Evolutionary conservation across 805 yeast genomes (phyloP), one percentile per base, ranked within the genome.

Genomic region (Zygosaccharomyces bailii): DNA sequence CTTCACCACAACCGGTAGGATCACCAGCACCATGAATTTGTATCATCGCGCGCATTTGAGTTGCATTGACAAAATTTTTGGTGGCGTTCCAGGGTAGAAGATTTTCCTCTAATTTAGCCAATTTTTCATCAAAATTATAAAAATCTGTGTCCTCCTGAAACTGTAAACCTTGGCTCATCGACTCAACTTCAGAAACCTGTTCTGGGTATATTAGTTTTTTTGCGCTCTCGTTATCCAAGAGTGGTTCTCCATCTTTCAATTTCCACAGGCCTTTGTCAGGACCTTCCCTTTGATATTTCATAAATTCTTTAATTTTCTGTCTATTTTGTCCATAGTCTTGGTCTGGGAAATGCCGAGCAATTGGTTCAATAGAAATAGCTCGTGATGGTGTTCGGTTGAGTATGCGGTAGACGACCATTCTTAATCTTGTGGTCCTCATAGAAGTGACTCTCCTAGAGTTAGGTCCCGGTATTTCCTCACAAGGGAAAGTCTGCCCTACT

Each of bases 301-400:
- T 93, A 56, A 93, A 93, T 67, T 93, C 99, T 65, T 93, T 93
- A 45, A 93, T 74, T 50, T 96, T 75, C 67, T 91, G 98, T 56
- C 99, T 77, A 61, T 88, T 91, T 63, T 93, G 99, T 87, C 91
- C 90, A 59, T 93, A 98, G 59, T 86, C 90, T 65, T 90, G 97
- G 54, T 89, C 98, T 0, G 99, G 98, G 61, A 93, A 93, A 69
- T 91, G 97, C 40, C 78, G 77, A 0, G 96, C 81, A 17, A 93
- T 86, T 52, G 93, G 98, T 52, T 82, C 82, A 8, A 93, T 95
- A 5, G 86, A 74, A 33, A 93, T 72, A 29, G 98, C 73, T 31
- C 84, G 80, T 29, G 79, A 76, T 2, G 84, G 84, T 36, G 76
- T 81, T 49, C 81, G 79, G 63, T 89, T 87, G 65, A 93, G 71